phyloP scores from a whole-genome alignment of 495 filamentous ascomycete genomes.

The Aspergillus mulundensis region DNA sequence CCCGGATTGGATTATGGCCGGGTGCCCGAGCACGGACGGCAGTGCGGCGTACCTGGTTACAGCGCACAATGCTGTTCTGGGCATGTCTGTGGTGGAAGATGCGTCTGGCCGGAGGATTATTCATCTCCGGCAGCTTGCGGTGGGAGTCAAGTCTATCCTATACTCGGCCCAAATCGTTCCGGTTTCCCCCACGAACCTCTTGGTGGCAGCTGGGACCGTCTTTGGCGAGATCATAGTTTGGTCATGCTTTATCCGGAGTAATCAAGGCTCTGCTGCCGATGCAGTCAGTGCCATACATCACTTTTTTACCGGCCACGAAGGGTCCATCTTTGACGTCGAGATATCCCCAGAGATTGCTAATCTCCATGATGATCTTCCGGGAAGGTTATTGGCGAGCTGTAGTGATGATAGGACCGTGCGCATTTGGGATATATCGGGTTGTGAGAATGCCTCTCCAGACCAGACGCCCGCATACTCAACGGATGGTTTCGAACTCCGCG shows the following conservation, averaged over 20 bases:
- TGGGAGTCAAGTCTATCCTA: conserved; percentile 78
- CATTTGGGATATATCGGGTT: conserved; percentile 75
- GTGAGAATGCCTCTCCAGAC: conserved; percentile 27
- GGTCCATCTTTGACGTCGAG: conserved; percentile 83
- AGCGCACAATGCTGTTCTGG: conserved; percentile 74
- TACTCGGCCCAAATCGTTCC: conserved; percentile 75
- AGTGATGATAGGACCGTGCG: conserved; percentile 92
- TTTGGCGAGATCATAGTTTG: conserved; percentile 92
- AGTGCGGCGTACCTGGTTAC: conserved; percentile 55
- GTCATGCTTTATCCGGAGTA: conserved; percentile 54
- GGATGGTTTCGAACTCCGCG: conserved; percentile 41
- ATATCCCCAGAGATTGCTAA: conserved; percentile 60
- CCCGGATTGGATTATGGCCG: conserved; percentile 82
- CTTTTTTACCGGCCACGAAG: conserved; percentile 84
- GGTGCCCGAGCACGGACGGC: conserved; percentile 31
- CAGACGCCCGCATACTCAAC: conserved; percentile 39
- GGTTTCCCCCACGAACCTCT: conserved; percentile 51
- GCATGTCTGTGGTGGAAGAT: conserved; percentile 30
- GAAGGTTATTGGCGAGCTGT: conserved; percentile 76
- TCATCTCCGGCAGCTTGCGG: conserved; percentile 42
- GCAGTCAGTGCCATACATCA: conserved; percentile 51
- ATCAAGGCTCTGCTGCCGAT: conserved; percentile 4
- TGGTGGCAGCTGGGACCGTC: conserved; percentile 84
- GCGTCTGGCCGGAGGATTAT: conserved; percentile 17
- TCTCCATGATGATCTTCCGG: conserved; percentile 27